Evolutionary conservation across 352 stramenopile species (phyloP), one percentile per base, ranked within the genome.

Genomic region (Phytophthora constricta): DNA sequence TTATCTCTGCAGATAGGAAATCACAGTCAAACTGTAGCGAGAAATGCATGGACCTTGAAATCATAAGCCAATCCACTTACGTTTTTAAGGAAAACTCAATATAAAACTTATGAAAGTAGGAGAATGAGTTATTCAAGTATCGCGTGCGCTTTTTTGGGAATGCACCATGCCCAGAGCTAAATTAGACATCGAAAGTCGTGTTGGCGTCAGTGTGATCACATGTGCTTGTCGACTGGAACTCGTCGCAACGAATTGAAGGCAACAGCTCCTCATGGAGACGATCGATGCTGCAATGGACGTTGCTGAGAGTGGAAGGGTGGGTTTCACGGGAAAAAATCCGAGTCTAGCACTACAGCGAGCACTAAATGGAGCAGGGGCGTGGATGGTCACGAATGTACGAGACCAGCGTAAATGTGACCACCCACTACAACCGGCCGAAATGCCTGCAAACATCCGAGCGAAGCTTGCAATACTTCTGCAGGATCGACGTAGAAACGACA

Each of bases 401-500:
- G 68, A 76, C 34, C 39, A 70, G n/a, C 68, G 68, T 5, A 76
- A 73, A 41, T 76, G 58, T 23, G 68, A 76, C 34, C 59, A 76
- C 34, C 17, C 50, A 23, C 43, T 76, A 7, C 37, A 70, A 5
- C 58, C 68, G 4, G 41, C 43, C 3, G 68, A 73, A 33, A 69
- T 76, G 16, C 68, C 68, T 2, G 47, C 37, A 14, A 60, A 13
- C 4, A 62, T 73, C 31, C 63, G 53, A 61, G 63, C 41, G 11
- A 76, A 70, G 61, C 63, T 75, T 11, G 52, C 62, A 16, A 55
- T 13, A 19, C 49, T 75, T 56, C 47, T 76, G 11, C 68, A 70
- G 14, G 57, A 69, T 22, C 25, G 57, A 65, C 31, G 52, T 10
- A 27, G 47, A 13, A 58, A 61, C 16, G 62, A 72, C 13, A 62